Conservation (phyloP, 2,329 filamentous ascomycete genomes). For the Neophaeococcomyces mojaviensis region DNA sequence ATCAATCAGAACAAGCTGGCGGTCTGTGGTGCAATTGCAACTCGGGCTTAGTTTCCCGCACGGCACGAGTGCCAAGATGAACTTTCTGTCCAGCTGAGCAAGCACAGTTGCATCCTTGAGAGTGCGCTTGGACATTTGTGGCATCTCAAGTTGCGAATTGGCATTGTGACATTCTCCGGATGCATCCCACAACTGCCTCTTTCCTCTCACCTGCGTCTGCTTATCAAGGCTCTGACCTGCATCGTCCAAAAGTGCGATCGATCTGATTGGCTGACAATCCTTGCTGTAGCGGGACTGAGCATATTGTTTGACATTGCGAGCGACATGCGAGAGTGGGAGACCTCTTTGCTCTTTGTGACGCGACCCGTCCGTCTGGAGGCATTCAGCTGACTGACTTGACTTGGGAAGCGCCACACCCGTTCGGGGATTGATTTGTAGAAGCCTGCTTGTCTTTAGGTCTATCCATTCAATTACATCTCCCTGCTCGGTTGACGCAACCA, state of each 20-base stretch:
- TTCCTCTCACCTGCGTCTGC: neutral
- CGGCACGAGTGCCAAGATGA: constrained; percentile 59
- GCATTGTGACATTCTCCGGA: neutral
- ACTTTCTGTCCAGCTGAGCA: constrained; percentile 82
- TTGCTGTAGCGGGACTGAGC: neutral
- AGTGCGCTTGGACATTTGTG: constrained; percentile 38
- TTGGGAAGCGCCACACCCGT: constrained; percentile 28
- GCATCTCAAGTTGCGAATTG: neutral
- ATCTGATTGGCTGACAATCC: constrained; percentile 1
- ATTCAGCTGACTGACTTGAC: neutral
- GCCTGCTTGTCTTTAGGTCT: constrained; percentile 48
- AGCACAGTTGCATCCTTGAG: constrained; percentile 60
- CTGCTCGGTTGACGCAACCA: neutral
- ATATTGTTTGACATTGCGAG: neutral
- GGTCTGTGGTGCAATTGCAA: constrained; percentile 14
- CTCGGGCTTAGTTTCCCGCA: constrained; percentile 28
- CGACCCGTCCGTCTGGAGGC: too few species aligned
- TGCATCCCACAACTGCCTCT: neutral
- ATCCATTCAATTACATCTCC: constrained; percentile 40
- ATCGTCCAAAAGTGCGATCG: neutral
- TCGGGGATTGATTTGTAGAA: constrained; percentile 27
- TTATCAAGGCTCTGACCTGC: neutral
- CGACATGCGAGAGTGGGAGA: neutral
- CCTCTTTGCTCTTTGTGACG: neutral
- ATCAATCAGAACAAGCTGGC: constrained; percentile 69